phyloP scores from a whole-genome alignment of 345 rosid genomes.

The Eucalyptus regnans region DNA sequence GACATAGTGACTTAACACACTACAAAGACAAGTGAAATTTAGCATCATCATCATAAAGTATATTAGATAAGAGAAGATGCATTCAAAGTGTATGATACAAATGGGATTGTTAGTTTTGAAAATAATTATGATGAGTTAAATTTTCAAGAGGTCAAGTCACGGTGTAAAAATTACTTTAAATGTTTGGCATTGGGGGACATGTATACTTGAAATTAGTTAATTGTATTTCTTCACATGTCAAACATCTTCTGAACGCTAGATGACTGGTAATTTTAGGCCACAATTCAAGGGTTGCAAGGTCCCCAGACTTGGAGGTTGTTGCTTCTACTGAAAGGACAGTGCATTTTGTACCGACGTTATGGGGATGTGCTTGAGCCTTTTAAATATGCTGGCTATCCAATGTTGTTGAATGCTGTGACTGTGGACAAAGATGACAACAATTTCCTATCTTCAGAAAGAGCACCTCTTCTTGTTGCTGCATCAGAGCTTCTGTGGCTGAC shows the following conservation, averaged over 20 bases:
- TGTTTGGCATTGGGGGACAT: background rate
- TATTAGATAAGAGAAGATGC: background rate
- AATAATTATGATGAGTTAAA: background rate
- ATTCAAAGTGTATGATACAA: background rate
- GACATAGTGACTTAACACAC: background rate
- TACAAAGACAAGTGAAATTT: background rate
- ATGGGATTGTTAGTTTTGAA: background rate
- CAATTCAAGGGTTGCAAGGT: conserved; percentile 99
- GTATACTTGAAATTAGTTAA: background rate
- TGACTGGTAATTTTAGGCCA: conserved; percentile 46
- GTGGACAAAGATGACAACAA: conserved; percentile 88
- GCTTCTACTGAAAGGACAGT: conserved; percentile 91
- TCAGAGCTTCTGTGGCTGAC: conserved; percentile 95
- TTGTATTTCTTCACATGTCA: background rate
- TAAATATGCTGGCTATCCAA: conserved; percentile 99
- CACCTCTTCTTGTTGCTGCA: conserved; percentile 96
- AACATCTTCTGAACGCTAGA: background rate
- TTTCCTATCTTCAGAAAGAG: conserved; percentile 83
- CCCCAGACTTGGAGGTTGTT: conserved; percentile 97
- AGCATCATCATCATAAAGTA: background rate
- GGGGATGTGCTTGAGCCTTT: conserved; percentile 85
- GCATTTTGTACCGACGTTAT: conserved; percentile 87
- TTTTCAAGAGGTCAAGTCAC: background rate
- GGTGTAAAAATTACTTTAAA: background rate
- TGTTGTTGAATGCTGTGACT: conserved; percentile 87